Evolutionary conservation across 441 rosid species (phyloP).

Genomic region (Pelargonium exstipulatum): DNA sequence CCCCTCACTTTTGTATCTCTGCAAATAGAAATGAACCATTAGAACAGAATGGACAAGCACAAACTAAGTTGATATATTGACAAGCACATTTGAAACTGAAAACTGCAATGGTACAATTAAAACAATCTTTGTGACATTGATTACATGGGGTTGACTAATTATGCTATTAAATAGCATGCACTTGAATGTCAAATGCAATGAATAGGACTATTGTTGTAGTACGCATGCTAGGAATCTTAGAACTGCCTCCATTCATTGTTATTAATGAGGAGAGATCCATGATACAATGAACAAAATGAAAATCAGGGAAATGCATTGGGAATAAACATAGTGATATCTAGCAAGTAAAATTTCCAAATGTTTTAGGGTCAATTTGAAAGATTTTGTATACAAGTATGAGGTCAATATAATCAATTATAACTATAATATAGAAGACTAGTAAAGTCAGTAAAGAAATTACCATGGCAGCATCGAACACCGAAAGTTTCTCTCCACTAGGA

Average conservation of each 20-base stretch:
- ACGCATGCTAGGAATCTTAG: neutral
- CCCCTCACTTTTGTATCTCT: slow-evolving; percentile 59
- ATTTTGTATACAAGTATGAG: neutral
- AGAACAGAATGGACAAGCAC: neutral
- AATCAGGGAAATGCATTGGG: neutral
- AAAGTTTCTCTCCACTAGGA: slow-evolving; percentile 75
- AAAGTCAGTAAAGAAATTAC: slow-evolving; percentile 32
- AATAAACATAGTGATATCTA: neutral
- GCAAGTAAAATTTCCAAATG: neutral
- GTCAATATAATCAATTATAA: neutral
- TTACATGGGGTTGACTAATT: neutral
- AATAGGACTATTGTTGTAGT: neutral
- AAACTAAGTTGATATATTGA: neutral
- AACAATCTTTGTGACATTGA: neutral
- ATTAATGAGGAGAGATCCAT: neutral
- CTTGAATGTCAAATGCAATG: neutral
- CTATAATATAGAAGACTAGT: neutral
- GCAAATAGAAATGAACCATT: slow-evolving; percentile 2
- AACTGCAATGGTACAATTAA: neutral
- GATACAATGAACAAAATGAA: neutral
- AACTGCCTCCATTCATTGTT: neutral
- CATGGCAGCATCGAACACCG: slow-evolving; percentile 84
- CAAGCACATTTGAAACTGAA: neutral
- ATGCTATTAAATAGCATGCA: neutral
- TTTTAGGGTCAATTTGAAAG: neutral